Conservation (phyloP, 768 basidiomycete species). For the Holtermanniella nyarrowii region DNA sequence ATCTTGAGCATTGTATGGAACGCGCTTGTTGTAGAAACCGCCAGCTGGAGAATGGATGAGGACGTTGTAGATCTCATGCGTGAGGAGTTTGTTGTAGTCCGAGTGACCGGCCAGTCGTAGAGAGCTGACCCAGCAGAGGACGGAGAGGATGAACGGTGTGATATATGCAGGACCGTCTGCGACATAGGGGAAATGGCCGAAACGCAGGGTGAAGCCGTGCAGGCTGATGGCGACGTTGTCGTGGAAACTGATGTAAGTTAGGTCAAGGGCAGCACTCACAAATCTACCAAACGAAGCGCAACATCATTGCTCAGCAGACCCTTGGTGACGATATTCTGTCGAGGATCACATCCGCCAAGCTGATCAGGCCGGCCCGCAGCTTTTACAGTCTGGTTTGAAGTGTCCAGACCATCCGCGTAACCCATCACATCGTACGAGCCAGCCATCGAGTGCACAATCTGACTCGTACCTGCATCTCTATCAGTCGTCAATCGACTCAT, state of each 20-base stretch:
- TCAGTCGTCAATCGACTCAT: no score
- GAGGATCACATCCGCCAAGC: no score
- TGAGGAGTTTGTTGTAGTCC: slow-evolving; percentile 8
- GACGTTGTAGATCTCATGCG: slow-evolving; percentile 10
- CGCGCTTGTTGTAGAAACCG: slow-evolving; percentile 10
- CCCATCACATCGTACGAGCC: no score
- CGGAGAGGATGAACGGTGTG: slow-evolving; percentile 24
- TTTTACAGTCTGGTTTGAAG: no score
- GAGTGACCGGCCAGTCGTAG: slow-evolving; percentile 10
- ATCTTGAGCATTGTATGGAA: slow-evolving; percentile 2
- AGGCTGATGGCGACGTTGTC: slow-evolving; percentile 8
- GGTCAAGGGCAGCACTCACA: no score
- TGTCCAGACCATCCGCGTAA: no score
- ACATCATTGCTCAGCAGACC: no score
- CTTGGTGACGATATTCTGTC: no score
- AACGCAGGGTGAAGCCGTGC: slow-evolving; percentile 19
- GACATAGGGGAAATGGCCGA: slow-evolving; percentile 23
- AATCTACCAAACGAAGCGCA: no score
- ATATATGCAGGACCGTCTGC: slow-evolving; percentile 16
- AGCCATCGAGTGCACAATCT: no score
- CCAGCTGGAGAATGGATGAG: slow-evolving; percentile 19
- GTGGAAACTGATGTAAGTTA: slow-evolving; percentile 28
- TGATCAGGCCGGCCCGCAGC: no score
- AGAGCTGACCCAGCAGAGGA: slow-evolving; percentile 20
- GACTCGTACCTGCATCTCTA: no score